Conservation (phyloP, 768 basidiomycete species). For the Suillus subluteus region DNA sequence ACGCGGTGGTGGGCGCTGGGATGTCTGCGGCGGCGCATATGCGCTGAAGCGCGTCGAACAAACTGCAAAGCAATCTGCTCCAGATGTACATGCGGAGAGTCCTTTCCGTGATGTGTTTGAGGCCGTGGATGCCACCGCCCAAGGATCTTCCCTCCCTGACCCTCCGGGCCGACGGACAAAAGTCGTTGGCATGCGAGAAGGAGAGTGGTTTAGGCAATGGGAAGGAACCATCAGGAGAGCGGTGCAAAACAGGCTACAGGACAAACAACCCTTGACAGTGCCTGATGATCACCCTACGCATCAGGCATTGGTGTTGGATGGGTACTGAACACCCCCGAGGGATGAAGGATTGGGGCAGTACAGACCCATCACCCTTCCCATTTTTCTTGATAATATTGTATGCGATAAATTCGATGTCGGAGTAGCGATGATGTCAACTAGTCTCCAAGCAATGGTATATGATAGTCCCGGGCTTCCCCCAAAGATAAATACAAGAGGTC, state of each 20-base stretch:
- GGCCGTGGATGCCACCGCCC: conserved; percentile 1
- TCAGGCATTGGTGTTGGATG: conserved; percentile 25
- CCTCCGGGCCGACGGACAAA: conserved; percentile 38
- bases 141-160: conserved; percentile 26
- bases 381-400: background rate
- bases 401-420: background rate
- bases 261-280: conserved; percentile 36
- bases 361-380: background rate
- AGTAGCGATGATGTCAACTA: background rate
- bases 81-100: conserved; percentile 13
- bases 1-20: conserved; percentile 74
- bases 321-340: conserved; percentile 25
- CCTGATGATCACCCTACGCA: conserved; percentile 24
- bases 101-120: conserved; percentile 12
- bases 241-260: conserved; percentile 49
- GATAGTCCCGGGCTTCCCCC: background rate
- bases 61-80: conserved; percentile 18
- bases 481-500: conserved; percentile 5
- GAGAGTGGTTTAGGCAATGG: conserved; percentile 81
- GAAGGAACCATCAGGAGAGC: conserved; percentile 67
- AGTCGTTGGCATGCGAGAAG: conserved; percentile 66
- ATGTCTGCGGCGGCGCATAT: conserved; percentile 76
- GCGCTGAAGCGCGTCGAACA: conserved; percentile 54
- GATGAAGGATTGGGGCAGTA: background rate
- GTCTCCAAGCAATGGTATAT: conserved; percentile 1